A percentile compares a stretch with the other conserved stretches of the same genome.
phyloP scores from a whole-genome alignment of 768 basidiomycete genomes.

The Solioccasus polychromus region DNA sequence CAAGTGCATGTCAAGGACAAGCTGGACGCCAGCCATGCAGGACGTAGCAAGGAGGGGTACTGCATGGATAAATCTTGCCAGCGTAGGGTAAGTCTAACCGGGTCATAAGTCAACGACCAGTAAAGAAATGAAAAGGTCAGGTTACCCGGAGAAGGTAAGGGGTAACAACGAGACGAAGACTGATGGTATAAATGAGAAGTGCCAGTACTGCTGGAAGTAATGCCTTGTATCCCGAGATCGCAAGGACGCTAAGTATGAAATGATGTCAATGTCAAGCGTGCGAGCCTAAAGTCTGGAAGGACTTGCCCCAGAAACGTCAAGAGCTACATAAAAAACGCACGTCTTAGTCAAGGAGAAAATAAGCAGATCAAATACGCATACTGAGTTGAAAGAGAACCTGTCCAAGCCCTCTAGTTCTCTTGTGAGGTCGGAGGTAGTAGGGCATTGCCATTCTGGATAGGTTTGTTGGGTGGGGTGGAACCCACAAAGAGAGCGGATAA shows the following conservation, averaged over 20 bases:
- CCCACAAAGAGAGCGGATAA: not conserved
- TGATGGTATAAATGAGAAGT: conserved; percentile 18
- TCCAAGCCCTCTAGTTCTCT: conserved; percentile 6
- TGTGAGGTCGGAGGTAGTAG: not conserved
- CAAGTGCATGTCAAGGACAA: conserved; percentile 6
- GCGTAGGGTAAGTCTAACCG: not conserved
- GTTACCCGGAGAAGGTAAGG: conserved; percentile 6
- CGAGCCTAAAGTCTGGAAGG: not conserved
- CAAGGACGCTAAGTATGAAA: conserved; percentile 10
- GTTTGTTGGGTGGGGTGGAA: not conserved
- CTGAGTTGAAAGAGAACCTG: conserved; percentile 16
- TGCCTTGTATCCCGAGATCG: conserved; percentile 4
- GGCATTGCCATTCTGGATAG: not conserved
- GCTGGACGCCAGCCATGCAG: conserved; percentile 9
- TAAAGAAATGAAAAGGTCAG: too few species aligned
- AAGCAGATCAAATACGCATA: not conserved
- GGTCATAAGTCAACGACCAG: too few species aligned
- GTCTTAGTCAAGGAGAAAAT: not conserved
- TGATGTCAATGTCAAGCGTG: not conserved
- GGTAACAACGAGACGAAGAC: conserved; percentile 10
- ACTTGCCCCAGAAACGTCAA: conserved; percentile 14
- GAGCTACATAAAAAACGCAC: conserved; percentile 1
- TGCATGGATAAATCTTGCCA: conserved; percentile 9
- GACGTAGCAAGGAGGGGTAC: conserved; percentile 16
- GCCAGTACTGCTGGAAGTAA: conserved; percentile 10